Evolutionary conservation across 495 filamentous ascomycete species (phyloP).

Genomic region (Xylaria bambusicola): DNA sequence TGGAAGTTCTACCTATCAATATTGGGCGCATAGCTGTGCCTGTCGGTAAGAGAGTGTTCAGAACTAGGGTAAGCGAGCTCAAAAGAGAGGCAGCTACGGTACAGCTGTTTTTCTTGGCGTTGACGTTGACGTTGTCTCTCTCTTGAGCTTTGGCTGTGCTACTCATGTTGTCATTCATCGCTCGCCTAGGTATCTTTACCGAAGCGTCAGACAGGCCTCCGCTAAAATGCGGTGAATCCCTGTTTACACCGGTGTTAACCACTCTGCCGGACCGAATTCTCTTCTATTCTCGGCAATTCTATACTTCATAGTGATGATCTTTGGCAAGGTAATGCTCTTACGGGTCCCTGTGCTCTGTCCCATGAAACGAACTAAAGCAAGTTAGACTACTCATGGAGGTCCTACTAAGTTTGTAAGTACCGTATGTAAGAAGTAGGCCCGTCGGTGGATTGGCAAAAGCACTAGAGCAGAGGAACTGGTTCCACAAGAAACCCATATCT

Average conservation of each 20-base stretch:
- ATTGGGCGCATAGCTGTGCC: too few relatives aligned
- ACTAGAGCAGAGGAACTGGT: conserved; percentile 1
- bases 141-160: too few relatives aligned
- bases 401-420: neutral
- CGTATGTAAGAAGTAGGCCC: neutral
- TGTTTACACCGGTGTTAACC: neutral
- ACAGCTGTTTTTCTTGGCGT: too few relatives aligned
- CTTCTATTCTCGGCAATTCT: neutral
- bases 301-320: neutral
- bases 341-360: neutral
- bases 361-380: neutral
- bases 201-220: neutral
- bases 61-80: too few relatives aligned
- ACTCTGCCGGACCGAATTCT: neutral
- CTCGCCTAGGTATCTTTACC: neutral
- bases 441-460: neutral
- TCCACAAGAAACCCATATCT: neutral
- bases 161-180: neutral
- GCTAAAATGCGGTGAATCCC: neutral
- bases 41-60: too few relatives aligned
- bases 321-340: neutral
- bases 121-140: too few relatives aligned
- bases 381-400: too few relatives aligned
- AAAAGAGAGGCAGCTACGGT: too few relatives aligned
- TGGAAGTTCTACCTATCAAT: too few relatives aligned